Conservation (phyloP, 495 filamentous ascomycete species). For the Trichocladium antarcticum region DNA sequence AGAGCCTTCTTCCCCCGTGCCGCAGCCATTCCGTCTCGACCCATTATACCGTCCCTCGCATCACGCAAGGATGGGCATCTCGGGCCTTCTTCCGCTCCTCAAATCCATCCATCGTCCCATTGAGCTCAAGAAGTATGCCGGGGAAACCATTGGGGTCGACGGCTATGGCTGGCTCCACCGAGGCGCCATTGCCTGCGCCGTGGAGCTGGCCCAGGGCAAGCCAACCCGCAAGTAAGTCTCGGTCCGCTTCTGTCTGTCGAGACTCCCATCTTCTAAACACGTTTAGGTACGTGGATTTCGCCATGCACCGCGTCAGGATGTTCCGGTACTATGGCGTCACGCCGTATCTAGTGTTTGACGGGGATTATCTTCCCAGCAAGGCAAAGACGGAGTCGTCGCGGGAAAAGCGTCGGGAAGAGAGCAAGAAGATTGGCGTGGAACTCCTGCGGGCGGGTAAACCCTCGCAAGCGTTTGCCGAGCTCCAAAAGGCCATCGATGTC, state of each 20-base stretch:
- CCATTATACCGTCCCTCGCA: neutral
- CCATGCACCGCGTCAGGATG: constrained; percentile 85
- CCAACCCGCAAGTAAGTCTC: constrained; percentile 68
- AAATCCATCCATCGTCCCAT: constrained; percentile 91
- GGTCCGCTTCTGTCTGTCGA: neutral
- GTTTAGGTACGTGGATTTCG: constrained; percentile 71
- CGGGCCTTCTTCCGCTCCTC: constrained; percentile 80
- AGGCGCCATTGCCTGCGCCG: constrained; percentile 78
- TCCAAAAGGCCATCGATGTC: constrained; percentile 94
- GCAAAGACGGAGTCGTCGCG: constrained; percentile 75
- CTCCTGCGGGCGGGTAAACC: constrained; percentile 66
- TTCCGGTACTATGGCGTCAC: constrained; percentile 81
- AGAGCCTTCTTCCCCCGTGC: neutral
- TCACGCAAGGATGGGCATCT: constrained; percentile 56
- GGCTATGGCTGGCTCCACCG: constrained; percentile 98
- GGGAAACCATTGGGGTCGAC: constrained; percentile 84
- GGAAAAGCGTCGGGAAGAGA: constrained; percentile 57
- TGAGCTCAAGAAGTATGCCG: constrained; percentile 75
- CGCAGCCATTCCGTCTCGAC: neutral
- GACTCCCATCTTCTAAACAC: neutral
- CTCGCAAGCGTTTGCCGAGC: constrained; percentile 69
- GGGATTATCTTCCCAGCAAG: constrained; percentile 91
- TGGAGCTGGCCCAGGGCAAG: constrained; percentile 79
- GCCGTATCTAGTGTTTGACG: constrained; percentile 92
- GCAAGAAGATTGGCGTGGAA: constrained; percentile 62